phyloP scores from a whole-genome alignment of 1,139 yeast genomes.

The Debaryomyces sp. region DNA sequence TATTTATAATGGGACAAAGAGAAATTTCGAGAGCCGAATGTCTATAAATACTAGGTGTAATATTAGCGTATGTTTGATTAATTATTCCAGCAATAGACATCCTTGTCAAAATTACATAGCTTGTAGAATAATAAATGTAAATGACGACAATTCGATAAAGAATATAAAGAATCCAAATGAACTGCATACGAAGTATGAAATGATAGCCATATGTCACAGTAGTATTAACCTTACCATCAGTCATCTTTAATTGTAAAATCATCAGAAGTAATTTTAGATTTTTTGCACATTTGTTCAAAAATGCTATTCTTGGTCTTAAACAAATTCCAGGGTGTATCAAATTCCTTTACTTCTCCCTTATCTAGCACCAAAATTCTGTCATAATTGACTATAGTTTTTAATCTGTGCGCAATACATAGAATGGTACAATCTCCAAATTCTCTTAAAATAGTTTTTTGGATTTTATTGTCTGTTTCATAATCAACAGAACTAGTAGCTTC shows the following conservation, averaged over 20 bases:
- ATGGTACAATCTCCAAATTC: conserved; percentile 71
- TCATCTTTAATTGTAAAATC: conserved; percentile 19
- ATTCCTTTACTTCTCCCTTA: conserved; percentile 61
- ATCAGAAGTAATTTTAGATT: conserved; percentile 42
- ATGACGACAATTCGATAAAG: too few relatives aligned
- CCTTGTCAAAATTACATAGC: too few relatives aligned
- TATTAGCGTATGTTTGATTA: too few relatives aligned
- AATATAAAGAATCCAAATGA: too few relatives aligned
- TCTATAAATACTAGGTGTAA: too few relatives aligned
- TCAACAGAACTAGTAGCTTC: conserved; percentile 88
- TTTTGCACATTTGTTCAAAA: conserved; percentile 59
- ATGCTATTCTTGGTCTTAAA: conserved; percentile 25
- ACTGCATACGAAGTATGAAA: too few relatives aligned
- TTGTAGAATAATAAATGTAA: too few relatives aligned
- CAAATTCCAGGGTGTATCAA: conserved; percentile 54
- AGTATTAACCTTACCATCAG: neutral
- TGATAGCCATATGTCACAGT: too few relatives aligned
- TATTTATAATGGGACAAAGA: too few relatives aligned
- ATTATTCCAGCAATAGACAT: too few relatives aligned
- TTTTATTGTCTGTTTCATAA: conserved; percentile 71
- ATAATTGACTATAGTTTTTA: conserved; percentile 66
- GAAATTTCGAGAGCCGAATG: too few relatives aligned
- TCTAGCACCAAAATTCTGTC: conserved; percentile 70
- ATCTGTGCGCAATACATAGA: conserved; percentile 78
- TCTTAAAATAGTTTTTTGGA: conserved; percentile 62